Evolutionary conservation across 306 rosid genomes (phyloP).

Genomic region (Cyclanthera cordifolia): DNA sequence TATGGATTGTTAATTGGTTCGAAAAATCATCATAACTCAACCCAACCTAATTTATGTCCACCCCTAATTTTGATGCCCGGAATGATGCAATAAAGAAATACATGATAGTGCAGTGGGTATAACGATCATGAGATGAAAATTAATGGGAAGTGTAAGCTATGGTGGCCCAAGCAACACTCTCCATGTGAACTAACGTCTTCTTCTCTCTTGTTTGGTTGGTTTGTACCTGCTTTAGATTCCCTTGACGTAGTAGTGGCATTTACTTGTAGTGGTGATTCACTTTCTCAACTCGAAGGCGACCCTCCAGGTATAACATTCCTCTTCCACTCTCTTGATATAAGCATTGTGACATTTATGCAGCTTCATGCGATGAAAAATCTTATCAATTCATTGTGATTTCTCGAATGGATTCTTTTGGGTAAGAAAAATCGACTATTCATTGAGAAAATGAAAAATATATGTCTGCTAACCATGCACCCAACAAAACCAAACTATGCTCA

Average conservation of each 20-base stretch:
- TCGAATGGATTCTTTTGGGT: neutral
- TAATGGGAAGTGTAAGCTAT: slow-evolving; percentile 59
- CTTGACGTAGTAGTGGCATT: slow-evolving; percentile 70
- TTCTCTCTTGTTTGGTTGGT: slow-evolving; percentile 70
- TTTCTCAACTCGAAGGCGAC: slow-evolving; percentile 25
- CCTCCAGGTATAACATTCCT: slow-evolving; percentile 45
- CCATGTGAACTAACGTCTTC: slow-evolving; percentile 32
- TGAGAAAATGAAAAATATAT: too few relatives aligned
- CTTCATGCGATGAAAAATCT: neutral
- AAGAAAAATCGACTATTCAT: too few relatives aligned
- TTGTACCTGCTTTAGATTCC: slow-evolving; percentile 48
- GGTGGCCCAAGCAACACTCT: slow-evolving; percentile 84
- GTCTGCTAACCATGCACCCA: too few relatives aligned
- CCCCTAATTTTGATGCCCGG: neutral
- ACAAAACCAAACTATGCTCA: too few relatives aligned
- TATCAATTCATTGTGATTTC: neutral
- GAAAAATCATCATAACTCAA: too few relatives aligned
- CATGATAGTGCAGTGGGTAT: neutral
- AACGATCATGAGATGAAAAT: slow-evolving; percentile 30
- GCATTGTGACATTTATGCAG: neutral
- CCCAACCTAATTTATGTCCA: neutral
- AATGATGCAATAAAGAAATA: neutral
- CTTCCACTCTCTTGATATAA: slow-evolving; percentile 6
- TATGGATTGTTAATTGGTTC: too few relatives aligned
- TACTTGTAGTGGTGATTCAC: slow-evolving; percentile 30